A percentile compares a stretch with the other conserved stretches of the same genome.
Evolutionary conservation across 768 basidiomycete species (phyloP).

Genomic region (Phallus indusiatus): DNA sequence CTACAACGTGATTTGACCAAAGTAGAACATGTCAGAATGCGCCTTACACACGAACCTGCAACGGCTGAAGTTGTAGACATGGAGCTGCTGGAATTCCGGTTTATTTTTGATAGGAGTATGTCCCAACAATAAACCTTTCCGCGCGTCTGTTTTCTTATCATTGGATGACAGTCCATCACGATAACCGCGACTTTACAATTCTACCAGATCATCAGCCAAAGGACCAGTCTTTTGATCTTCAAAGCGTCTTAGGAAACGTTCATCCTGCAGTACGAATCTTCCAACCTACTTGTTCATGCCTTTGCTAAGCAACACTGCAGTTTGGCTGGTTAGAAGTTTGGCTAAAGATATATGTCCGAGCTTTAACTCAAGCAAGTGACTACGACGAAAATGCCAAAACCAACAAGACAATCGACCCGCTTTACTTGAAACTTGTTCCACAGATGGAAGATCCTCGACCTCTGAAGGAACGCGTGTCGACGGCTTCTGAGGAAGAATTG

Average conservation of each 20-base stretch:
- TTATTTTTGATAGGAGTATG: constrained; percentile 68
- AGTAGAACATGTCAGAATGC: constrained; percentile 80
- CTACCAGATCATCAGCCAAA: constrained; percentile 71
- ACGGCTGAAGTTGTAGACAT: constrained; percentile 66
- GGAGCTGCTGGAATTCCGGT: constrained; percentile 78
- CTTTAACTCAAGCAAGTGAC: constrained; percentile 71
- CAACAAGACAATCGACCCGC: constrained; percentile 75
- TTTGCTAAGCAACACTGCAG: constrained; percentile 26
- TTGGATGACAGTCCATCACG: constrained; percentile 51
- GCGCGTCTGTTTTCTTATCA: not conserved
- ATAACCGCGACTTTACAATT: constrained; percentile 80
- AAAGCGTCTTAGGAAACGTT: constrained; percentile 58
- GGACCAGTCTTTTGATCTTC: constrained; percentile 45
- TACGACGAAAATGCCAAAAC: constrained; percentile 65
- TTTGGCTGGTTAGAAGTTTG: constrained; percentile 63
- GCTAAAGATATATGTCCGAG: constrained; percentile 68
- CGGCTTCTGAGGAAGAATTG: constrained; percentile 40
- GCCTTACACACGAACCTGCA: constrained; percentile 63
- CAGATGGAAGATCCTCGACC: constrained; percentile 34
- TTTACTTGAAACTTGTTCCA: constrained; percentile 48
- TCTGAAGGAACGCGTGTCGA: constrained; percentile 48
- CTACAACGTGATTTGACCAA: constrained; percentile 76
- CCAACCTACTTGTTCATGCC: not conserved
- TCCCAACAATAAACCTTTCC: not conserved
- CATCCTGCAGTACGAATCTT: constrained; percentile 46